A percentile compares a stretch with the other conserved stretches of the same genome.
phyloP scores from a whole-genome alignment of 768 basidiomycete species.

The Suillus placidus region DNA sequence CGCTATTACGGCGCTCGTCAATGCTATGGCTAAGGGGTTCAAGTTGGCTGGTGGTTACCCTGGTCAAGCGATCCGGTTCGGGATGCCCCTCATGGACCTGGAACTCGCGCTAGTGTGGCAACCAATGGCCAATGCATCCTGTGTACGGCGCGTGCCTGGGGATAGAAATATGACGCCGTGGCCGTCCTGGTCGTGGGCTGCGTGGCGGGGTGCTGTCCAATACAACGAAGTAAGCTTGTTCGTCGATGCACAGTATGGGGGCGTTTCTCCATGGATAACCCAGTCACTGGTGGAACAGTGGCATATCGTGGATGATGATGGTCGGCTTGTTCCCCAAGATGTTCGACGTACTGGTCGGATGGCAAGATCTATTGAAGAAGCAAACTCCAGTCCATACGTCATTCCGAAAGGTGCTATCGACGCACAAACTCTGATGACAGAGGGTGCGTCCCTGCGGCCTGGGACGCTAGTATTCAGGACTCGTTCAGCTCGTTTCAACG shows the following conservation, averaged over 20 bases:
- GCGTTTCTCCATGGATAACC: background rate
- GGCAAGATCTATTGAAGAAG: background rate
- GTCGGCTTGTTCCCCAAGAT: conserved; percentile 15
- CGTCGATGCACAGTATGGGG: background rate
- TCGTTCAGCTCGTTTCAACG: conserved; percentile 16
- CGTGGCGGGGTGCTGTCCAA: conserved; percentile 24
- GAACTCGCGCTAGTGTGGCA: conserved; percentile 27
- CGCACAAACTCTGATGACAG: background rate
- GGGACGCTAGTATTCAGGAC: conserved; percentile 31
- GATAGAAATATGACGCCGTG: conserved; percentile 5
- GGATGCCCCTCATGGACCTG: conserved; percentile 10
- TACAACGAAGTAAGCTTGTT: background rate
- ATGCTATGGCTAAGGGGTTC: background rate
- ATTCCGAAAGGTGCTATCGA: conserved; percentile 1
- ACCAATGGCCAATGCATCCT: conserved; percentile 16
- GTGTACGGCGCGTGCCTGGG: conserved; percentile 13
- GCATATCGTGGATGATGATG: conserved; percentile 20
- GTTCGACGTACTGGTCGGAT: conserved; percentile 6
- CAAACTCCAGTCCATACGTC: conserved; percentile 10
- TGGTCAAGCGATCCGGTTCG: background rate
- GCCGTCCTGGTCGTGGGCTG: conserved; percentile 32
- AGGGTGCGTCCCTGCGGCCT: conserved; percentile 10
- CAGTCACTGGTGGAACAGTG: conserved; percentile 24
- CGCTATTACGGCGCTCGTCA: background rate
- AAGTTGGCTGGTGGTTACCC: background rate